Conservation (phyloP, 1,284 basidiomycete genomes). For the Boletus semigastroideus region DNA sequence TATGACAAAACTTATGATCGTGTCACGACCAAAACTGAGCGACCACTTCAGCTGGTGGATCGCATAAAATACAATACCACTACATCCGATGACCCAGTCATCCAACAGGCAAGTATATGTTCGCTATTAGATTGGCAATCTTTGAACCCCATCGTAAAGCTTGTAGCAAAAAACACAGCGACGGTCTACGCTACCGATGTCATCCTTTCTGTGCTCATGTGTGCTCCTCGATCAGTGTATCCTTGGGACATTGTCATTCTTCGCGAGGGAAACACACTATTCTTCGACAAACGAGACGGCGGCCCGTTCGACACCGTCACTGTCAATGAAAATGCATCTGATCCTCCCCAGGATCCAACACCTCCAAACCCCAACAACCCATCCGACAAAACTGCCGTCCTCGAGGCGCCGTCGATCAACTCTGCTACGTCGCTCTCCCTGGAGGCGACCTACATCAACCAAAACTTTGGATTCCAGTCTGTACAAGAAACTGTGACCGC, state of each 20-base stretch:
- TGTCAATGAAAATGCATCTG: conserved; percentile 97
- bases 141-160: conserved; percentile 42
- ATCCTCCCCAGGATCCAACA: conserved; percentile 87
- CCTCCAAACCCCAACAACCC: conserved; percentile 78
- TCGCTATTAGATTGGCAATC: conserved; percentile 1
- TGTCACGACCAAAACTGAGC: conserved; percentile 90
- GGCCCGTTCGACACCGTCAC: conserved; percentile 97
- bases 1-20: conserved; percentile 98
- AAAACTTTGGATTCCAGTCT: conserved; percentile 97
- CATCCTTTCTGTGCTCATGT: conserved; percentile 96
- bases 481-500: conserved; percentile 75
- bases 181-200: conserved; percentile 94
- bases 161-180: conserved; percentile 77
- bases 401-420: conserved; percentile 83
- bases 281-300: conserved; percentile 98
- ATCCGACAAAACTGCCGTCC: conserved; percentile 57
- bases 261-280: conserved; percentile 90
- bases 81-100: conserved; percentile 96
- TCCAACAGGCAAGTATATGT: conserved; percentile 66
- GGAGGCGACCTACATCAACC: conserved; percentile 99
- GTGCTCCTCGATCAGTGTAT: conserved; percentile 91
- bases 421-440: conserved; percentile 91
- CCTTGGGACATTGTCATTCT: conserved; percentile 99
- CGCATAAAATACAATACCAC: conserved; percentile 97
- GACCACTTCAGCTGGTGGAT: conserved; percentile 89